These are phyloP conservation scores for Nitzschia sp. DNA, from an alignment of 108 stramenopile genomes.

Conservation along the genomic window DNA sequence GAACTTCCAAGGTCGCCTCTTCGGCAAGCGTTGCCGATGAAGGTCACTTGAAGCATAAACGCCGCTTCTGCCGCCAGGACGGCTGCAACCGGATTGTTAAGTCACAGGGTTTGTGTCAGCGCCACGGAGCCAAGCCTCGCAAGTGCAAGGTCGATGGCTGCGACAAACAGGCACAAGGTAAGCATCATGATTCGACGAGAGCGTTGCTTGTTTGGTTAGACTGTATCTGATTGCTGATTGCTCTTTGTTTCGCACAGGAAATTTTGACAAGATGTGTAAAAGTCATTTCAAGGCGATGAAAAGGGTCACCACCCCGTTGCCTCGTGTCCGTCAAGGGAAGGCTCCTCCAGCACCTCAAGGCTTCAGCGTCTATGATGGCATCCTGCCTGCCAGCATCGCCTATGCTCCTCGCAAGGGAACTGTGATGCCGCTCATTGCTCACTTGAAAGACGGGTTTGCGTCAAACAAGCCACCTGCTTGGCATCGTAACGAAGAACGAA, in stretches of 20 bases:
- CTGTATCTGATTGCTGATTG: too few relatives aligned
- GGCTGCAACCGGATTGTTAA: slow-evolving; percentile 68
- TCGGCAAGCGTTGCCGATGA: slow-evolving; percentile 1
- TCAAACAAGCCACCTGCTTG: slow-evolving; percentile 55
- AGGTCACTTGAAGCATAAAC: slow-evolving; percentile 48
- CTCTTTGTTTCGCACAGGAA: too few relatives aligned
- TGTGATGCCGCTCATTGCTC: slow-evolving; percentile 40
- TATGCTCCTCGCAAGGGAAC: slow-evolving; percentile 20
- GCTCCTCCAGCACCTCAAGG: slow-evolving; percentile 36
- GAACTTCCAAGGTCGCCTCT: slow-evolving; percentile 27
- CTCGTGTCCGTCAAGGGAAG: slow-evolving; percentile 19
- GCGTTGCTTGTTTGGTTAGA: too few relatives aligned
- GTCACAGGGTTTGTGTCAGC: slow-evolving; percentile 67
- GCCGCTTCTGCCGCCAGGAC: slow-evolving; percentile 55
- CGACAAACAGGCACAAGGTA: slow-evolving; percentile 58
- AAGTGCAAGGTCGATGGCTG: slow-evolving; percentile 52
- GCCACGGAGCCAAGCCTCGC: slow-evolving; percentile 61
- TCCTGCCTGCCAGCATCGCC: slow-evolving; percentile 51
- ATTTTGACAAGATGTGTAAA: slow-evolving; percentile 72
- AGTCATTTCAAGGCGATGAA: slow-evolving; percentile 59
- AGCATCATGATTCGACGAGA: too few relatives aligned
- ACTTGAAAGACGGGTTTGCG: slow-evolving; percentile 52
- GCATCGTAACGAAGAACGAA: slow-evolving; percentile 74
- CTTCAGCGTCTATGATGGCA: slow-evolving; percentile 61
- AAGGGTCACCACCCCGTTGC: slow-evolving; percentile 34